phyloP scores from a whole-genome alignment of 768 basidiomycete species.

The Trametes cubensis region DNA sequence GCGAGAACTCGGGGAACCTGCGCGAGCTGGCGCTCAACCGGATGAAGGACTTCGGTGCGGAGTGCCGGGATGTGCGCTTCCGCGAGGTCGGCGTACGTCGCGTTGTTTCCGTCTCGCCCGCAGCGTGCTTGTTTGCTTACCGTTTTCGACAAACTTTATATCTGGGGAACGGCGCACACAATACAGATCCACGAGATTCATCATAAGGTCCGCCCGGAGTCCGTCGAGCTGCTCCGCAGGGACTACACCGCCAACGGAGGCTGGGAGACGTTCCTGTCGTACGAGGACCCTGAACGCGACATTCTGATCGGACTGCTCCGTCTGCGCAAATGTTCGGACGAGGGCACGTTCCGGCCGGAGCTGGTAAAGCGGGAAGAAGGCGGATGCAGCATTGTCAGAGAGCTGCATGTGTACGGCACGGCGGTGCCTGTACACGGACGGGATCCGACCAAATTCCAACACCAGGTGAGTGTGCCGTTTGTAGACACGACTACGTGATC shows the following conservation, averaged over 20 bases:
- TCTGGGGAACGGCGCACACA: background rate
- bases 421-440: conserved; percentile 96
- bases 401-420: conserved; percentile 97
- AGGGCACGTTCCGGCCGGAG: conserved; percentile 96
- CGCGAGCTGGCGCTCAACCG: conserved; percentile 94
- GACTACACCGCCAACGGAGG: conserved; percentile 98
- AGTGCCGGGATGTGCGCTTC: conserved; percentile 96
- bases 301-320: conserved; percentile 93
- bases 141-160: background rate
- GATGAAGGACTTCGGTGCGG: conserved; percentile 99
- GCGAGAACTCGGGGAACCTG: conserved; percentile 96
- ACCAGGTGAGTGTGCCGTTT: conserved; percentile 55
- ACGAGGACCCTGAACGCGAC: conserved; percentile 96
- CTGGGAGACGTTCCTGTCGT: conserved; percentile 99
- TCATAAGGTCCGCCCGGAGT: conserved; percentile 93
- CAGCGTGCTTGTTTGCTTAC: conserved; percentile 13
- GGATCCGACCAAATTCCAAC: conserved; percentile 98
- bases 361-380: conserved; percentile 73
- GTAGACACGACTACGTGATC: background rate
- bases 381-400: conserved; percentile 89
- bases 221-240: conserved; percentile 90
- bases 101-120: conserved; percentile 3
- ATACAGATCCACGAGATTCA: conserved; percentile 95
- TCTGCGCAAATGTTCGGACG: conserved; percentile 92
- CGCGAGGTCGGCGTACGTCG: conserved; percentile 92